Evolutionary conservation across 768 basidiomycete species (phyloP), one percentile per base, ranked within the genome.

Genomic region (Calocybe gangraenosa): DNA sequence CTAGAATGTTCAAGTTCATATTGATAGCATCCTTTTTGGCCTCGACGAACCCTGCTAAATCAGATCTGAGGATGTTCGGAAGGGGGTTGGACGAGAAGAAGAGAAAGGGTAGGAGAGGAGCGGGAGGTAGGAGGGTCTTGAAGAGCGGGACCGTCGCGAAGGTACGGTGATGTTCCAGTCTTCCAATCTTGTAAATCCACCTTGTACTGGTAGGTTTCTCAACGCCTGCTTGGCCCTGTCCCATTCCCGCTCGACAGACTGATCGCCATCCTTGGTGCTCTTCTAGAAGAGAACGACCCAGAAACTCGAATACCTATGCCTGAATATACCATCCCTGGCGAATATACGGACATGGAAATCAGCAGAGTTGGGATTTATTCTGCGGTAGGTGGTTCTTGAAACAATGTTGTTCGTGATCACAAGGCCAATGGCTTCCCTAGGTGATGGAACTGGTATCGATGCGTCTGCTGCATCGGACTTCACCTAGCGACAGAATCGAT

Each of bases 51-150:
- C 92, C 92, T 2, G 63, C 82, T 0, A 84, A 81, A 56, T 82
- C 81, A 7, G 92, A 94, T 62, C 28, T 90, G 51, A 71, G 87
- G 30, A 83, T 95, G 78, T 91, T 96, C 63, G 85, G 87, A 3
- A 62, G 92, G 11, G 84, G 81, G 1, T 47, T 77, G 20, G 82
- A 84, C 42, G 87, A 87, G 59, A 78, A 78, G 47, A 77, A 74
- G 56, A 70, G 72, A 50, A 75, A 75, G 61, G 73, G 78, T 50
- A 68, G 71, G 21, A n/a, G n/a, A n/a, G n/a, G n/a, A n/a, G n/a
- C n/a, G 25, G 11, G 25, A 28, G 67, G 58, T 7, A 59, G 62
- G 14, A 72, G 63, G 47, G 65, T 66, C 14, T 51, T 62, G 0
- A 75, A 72, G 48, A 65, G 69, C 37, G 69, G 69, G 0, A 63